Percentiles rank a stretch among this genome's conserved stretches.
Conservation (phyloP, 1,139 yeast species). For the Magnusiomyces clavatus region DNA sequence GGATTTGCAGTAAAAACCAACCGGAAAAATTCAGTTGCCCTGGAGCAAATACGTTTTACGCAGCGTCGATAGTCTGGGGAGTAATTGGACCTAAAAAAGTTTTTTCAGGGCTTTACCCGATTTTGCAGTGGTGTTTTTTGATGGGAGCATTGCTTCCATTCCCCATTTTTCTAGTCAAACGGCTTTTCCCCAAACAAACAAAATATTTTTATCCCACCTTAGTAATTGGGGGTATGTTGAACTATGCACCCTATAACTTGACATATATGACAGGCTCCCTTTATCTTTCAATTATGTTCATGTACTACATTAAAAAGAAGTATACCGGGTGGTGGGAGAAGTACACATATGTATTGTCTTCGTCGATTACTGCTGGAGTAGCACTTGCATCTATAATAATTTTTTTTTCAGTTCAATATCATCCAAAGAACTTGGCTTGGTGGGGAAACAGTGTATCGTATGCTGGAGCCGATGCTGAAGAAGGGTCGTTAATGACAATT, state of each 20-base stretch:
- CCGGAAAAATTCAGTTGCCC: constrained; percentile 29
- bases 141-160: constrained; percentile 42
- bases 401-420: constrained; percentile 47
- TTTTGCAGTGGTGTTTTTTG: constrained; percentile 43
- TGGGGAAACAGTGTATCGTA: constrained; percentile 50
- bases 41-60: constrained; percentile 29
- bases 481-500: not conserved
- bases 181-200: constrained; percentile 27
- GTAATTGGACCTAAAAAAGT: constrained; percentile 54
- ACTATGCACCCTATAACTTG: constrained; percentile 38
- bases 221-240: constrained; percentile 35
- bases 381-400: constrained; percentile 35
- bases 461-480: constrained; percentile 38
- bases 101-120: constrained; percentile 39
- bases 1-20: constrained; percentile 41
- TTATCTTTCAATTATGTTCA: constrained; percentile 25
- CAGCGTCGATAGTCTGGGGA: constrained; percentile 47
- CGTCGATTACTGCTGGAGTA: constrained; percentile 49
- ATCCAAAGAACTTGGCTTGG: constrained; percentile 38
- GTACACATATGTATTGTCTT: constrained; percentile 53
- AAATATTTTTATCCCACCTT: constrained; percentile 30
- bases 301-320: constrained; percentile 34
- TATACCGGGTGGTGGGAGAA: constrained; percentile 47
- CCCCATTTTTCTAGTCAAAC: constrained; percentile 35
- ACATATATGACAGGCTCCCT: constrained; percentile 27